Evolutionary conservation across 768 basidiomycete genomes (phyloP).

Genomic region (Cytidiella melzeri): DNA sequence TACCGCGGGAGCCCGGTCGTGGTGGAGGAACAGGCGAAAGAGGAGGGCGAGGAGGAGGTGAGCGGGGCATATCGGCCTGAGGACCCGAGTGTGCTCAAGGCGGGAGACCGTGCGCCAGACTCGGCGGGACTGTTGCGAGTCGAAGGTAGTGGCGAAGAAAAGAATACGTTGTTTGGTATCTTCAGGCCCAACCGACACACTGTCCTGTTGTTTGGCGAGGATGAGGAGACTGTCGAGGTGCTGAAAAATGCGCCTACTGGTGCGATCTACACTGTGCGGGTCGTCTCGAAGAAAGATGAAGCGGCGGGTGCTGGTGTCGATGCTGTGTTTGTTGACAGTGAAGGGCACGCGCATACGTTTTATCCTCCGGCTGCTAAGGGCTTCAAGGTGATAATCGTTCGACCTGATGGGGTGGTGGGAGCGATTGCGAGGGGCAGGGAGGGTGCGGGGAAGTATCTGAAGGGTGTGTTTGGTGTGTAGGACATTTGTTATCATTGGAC

Average conservation of each 20-base stretch:
- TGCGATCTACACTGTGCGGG: not conserved
- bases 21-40: constrained; percentile 28
- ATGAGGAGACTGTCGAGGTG: not conserved
- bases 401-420: constrained; percentile 11
- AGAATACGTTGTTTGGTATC: constrained; percentile 3
- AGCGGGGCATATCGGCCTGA: too few species aligned
- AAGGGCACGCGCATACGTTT: not conserved
- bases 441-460: constrained; percentile 1
- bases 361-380: not conserved
- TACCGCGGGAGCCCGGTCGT: constrained; percentile 46
- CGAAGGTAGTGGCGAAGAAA: not conserved
- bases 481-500: too few species aligned
- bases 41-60: constrained; percentile 17
- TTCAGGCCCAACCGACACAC: constrained; percentile 1
- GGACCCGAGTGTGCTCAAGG: constrained; percentile 4
- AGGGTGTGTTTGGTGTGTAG: too few species aligned
- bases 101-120: constrained; percentile 9
- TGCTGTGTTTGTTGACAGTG: not conserved
- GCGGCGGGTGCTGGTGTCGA: not conserved
- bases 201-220: not conserved
- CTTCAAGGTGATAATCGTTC: not conserved
- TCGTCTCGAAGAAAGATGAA: not conserved
- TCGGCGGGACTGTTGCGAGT: too few species aligned
- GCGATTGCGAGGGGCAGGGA: constrained; percentile 1
- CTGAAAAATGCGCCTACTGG: not conserved